phyloP scores from a whole-genome alignment of 2,329 filamentous ascomycete genomes.

The Stagonosporopsis cucurbitacearum region DNA sequence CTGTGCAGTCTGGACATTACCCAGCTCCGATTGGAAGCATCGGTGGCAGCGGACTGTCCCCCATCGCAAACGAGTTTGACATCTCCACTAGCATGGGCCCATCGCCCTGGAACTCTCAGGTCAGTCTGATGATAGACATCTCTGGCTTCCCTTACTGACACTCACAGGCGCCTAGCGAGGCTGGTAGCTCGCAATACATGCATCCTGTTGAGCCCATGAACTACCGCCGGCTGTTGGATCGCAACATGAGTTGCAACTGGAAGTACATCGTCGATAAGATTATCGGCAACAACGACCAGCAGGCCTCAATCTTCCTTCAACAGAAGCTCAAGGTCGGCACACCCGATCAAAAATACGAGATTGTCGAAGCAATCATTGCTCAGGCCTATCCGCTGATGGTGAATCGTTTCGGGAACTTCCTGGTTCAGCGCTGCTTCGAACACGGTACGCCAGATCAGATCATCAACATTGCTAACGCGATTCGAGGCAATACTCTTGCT shows the following conservation, averaged over 20 bases:
- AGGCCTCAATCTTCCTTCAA: slow-evolving; percentile 97
- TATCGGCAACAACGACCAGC: slow-evolving; percentile 98
- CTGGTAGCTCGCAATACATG: slow-evolving; percentile 68
- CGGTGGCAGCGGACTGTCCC: slow-evolving; percentile 49
- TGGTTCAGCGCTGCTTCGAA: slow-evolving; percentile 98
- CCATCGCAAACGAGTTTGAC: slow-evolving; percentile 56
- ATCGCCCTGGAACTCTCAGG: slow-evolving; percentile 51
- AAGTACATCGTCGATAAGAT: slow-evolving; percentile 99
- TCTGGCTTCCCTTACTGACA: slow-evolving; percentile 1
- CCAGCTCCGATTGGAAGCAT: slow-evolving; percentile 48
- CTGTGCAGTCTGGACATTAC: slow-evolving; percentile 27
- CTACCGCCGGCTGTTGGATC: slow-evolving; percentile 92
- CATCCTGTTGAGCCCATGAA: slow-evolving; percentile 91
- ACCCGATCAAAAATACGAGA: slow-evolving; percentile 93
- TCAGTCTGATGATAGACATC: slow-evolving; percentile 10
- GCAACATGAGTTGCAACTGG: slow-evolving; percentile 98
- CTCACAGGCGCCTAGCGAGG: slow-evolving; percentile 31
- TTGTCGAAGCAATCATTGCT: slow-evolving; percentile 93
- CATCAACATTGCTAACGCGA: slow-evolving; percentile 90
- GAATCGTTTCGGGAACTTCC: slow-evolving; percentile 97
- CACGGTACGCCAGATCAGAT: slow-evolving; percentile 94
- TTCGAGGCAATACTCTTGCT: slow-evolving; percentile 90
- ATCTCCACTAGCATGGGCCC: slow-evolving; percentile 38
- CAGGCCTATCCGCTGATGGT: slow-evolving; percentile 97
- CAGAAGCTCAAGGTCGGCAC: slow-evolving; percentile 98